Percentiles rank a stretch among this genome's conserved stretches.
Evolutionary conservation across 2,329 filamentous ascomycete genomes (phyloP).

Genomic region (Colletotrichum brevisporum): DNA sequence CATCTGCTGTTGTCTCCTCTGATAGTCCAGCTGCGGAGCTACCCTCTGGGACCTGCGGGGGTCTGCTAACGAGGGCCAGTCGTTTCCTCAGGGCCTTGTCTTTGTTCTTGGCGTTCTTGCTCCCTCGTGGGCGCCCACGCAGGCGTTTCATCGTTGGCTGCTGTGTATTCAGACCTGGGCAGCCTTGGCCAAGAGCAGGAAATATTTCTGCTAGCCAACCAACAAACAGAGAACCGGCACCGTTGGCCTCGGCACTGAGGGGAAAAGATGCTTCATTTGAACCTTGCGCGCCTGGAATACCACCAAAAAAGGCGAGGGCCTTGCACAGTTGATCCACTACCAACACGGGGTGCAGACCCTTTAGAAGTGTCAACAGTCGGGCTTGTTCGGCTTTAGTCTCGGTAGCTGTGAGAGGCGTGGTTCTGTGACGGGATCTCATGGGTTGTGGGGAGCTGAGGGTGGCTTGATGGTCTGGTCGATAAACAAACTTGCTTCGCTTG

Average conservation of each 20-base stretch:
- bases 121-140: conserved; percentile 63
- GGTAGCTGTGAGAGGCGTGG: conserved; percentile 53
- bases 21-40: background rate
- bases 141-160: conserved; percentile 43
- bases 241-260: conserved; percentile 68
- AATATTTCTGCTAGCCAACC: conserved; percentile 77
- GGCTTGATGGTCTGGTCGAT: conserved; percentile 6
- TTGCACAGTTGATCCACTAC: conserved; percentile 76
- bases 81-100: conserved; percentile 45
- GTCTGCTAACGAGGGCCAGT: background rate
- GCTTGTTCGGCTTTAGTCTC: conserved; percentile 73
- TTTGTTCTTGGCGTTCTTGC: conserved; percentile 62
- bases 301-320: conserved; percentile 74
- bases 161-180: conserved; percentile 29
- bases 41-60: background rate
- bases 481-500: conserved; percentile 57
- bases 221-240: conserved; percentile 70
- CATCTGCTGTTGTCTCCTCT: conserved; percentile 47
- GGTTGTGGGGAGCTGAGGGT: conserved; percentile 28
- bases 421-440: conserved; percentile 40
- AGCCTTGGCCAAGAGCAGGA: conserved; percentile 55
- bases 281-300: conserved; percentile 69
- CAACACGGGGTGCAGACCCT: conserved; percentile 66
- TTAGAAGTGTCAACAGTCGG: conserved; percentile 69
- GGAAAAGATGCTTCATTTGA: conserved; percentile 67